These are phyloP conservation scores for Ophiostoma populinum DNA, from an alignment of 2,329 filamentous ascomycete species.

Conservation along the genomic window DNA sequence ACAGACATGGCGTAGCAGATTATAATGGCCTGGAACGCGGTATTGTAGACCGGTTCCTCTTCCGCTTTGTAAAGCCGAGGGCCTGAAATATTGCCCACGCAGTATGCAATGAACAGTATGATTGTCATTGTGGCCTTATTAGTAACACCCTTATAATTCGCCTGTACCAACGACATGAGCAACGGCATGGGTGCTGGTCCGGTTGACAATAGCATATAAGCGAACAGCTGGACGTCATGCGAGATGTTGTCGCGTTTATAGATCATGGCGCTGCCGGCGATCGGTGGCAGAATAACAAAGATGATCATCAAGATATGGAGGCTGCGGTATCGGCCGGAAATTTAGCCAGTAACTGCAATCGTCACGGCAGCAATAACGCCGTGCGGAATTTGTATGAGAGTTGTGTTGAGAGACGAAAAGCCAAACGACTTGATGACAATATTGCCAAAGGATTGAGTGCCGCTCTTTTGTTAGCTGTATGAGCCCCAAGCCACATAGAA, in stretches of 20 bases:
- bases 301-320: background rate
- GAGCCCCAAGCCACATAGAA: too few species aligned
- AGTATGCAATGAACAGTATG: background rate
- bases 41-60: background rate
- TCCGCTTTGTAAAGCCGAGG: background rate
- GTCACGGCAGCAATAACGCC: background rate
- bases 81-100: background rate
- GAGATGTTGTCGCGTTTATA: background rate
- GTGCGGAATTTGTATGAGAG: background rate
- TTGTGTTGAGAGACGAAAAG: background rate
- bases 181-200: background rate
- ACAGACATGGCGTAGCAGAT: conserved; percentile 1
- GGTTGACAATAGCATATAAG: background rate
- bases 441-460: conserved; percentile 1
- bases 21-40: background rate
- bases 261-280: background rate
- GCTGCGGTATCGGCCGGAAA: background rate
- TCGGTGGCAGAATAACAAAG: background rate
- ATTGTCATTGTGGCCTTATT: conserved; percentile 1
- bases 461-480: too few species aligned
- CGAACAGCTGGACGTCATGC: background rate
- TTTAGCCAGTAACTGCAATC: background rate
- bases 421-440: background rate
- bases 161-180: background rate
- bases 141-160: background rate